Percentiles rank a stretch among this genome's conserved stretches.
These are phyloP conservation scores for Penicillium alfredii DNA, from an alignment of 495 filamentous ascomycete species.

Conservation along the genomic window DNA sequence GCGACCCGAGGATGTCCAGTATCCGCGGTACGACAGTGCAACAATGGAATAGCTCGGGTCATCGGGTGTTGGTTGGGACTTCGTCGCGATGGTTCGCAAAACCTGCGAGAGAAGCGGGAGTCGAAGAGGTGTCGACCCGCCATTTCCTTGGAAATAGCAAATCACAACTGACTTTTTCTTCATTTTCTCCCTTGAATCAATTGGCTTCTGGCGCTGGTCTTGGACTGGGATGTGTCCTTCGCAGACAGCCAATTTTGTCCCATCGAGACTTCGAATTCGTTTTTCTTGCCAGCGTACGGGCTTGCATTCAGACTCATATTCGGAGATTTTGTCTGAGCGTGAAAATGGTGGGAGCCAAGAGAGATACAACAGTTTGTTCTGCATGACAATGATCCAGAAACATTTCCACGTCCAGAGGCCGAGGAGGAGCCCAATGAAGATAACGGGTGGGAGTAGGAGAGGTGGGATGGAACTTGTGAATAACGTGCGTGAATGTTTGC, in stretches of 20 bases:
- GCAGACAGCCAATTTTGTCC: conserved; percentile 53
- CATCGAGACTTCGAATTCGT: conserved; percentile 49
- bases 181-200: not conserved
- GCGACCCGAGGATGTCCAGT: conserved; percentile 70
- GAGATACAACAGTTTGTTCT: conserved; percentile 83
- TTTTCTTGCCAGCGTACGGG: conserved; percentile 61
- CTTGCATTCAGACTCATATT: conserved; percentile 52
- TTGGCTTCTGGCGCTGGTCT: not conserved
- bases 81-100: conserved; percentile 13
- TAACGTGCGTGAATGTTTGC: conserved; percentile 9
- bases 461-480: conserved; percentile 39
- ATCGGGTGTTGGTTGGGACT: conserved; percentile 1
- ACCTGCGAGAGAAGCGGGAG: conserved; percentile 60
- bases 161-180: conserved; percentile 24
- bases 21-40: conserved; percentile 69
- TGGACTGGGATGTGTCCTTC: conserved; percentile 33
- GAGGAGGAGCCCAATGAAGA: conserved; percentile 62
- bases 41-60: conserved; percentile 46
- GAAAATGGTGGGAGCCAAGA: conserved; percentile 61
- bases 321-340: conserved; percentile 47
- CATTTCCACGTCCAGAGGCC: conserved; percentile 75
- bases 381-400: conserved; percentile 70
- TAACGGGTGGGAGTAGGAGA: conserved; percentile 54
- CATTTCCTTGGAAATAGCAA: conserved; percentile 39
- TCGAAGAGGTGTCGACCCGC: conserved; percentile 54